Evolutionary conservation across 495 filamentous ascomycete species (phyloP).

Genomic region (Hypoxylon rickii): DNA sequence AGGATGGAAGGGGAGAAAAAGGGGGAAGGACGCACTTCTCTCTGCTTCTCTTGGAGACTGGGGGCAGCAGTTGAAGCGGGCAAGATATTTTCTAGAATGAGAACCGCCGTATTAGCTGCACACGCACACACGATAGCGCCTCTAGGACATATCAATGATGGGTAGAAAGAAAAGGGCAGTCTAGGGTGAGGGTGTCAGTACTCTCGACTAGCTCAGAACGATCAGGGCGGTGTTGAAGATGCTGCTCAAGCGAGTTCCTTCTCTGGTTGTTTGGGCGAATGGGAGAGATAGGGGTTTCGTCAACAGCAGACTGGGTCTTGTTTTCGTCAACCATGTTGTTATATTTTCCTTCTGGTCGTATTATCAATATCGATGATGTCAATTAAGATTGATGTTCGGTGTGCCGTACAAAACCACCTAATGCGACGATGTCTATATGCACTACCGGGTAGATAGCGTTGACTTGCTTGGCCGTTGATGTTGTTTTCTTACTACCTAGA

Average conservation of each 20-base stretch:
- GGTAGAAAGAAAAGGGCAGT: slow-evolving; percentile 1
- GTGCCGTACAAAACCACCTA: too few relatives aligned
- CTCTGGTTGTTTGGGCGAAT: slow-evolving; percentile 59
- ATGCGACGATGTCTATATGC: too few relatives aligned
- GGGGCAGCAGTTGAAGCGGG: slow-evolving; percentile 76
- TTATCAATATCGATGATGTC: neutral
- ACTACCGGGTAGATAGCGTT: too few relatives aligned
- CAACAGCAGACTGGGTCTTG: slow-evolving; percentile 44
- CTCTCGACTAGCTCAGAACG: slow-evolving; percentile 83
- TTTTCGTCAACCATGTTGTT: slow-evolving; percentile 47
- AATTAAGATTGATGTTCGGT: too few relatives aligned
- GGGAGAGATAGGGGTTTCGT: slow-evolving; percentile 70
- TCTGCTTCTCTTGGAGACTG: slow-evolving; percentile 73
- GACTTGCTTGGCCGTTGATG: too few relatives aligned
- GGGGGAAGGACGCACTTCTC: slow-evolving; percentile 52
- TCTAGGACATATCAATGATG: too few relatives aligned
- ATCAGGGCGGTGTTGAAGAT: slow-evolving; percentile 78
- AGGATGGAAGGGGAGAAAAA: neutral
- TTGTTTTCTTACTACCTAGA: too few relatives aligned
- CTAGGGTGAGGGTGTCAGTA: slow-evolving; percentile 45
- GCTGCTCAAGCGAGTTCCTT: slow-evolving; percentile 87
- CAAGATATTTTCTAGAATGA: slow-evolving; percentile 72
- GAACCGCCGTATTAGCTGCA: neutral
- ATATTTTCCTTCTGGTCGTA: neutral
- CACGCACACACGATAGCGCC: too few relatives aligned